Conservation (phyloP, 805 yeast species). For the Candida parachauliodes region DNA sequence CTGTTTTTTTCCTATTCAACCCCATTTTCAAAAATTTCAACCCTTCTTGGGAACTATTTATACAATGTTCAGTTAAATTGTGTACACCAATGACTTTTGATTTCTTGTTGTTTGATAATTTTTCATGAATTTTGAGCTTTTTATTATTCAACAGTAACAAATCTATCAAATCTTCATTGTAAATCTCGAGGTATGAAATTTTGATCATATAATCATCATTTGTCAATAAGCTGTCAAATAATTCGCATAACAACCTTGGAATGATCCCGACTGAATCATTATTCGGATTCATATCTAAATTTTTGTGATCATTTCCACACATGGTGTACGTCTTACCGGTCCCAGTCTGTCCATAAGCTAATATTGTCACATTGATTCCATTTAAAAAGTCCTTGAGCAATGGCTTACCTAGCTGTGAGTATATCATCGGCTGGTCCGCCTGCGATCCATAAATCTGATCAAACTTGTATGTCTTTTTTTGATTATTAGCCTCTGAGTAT, state of each 20-base stretch:
- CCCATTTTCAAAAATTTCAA: slow-evolving; percentile 55
- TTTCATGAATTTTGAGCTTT: slow-evolving; percentile 19
- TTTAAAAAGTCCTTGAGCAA: slow-evolving; percentile 61
- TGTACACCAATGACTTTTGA: slow-evolving; percentile 47
- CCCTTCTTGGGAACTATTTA: slow-evolving; percentile 55
- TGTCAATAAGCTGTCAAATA: slow-evolving; percentile 49
- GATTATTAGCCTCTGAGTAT: neutral
- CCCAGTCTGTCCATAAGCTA: slow-evolving; percentile 84
- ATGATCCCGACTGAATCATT: slow-evolving; percentile 51
- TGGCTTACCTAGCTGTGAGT: slow-evolving; percentile 68
- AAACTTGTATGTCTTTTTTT: slow-evolving; percentile 54
- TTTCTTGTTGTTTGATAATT: slow-evolving; percentile 36
- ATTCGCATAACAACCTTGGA: slow-evolving; percentile 41
- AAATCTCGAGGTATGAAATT: slow-evolving; percentile 79
- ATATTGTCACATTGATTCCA: slow-evolving; percentile 69
- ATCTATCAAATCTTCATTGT: slow-evolving; percentile 82
- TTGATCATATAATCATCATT: slow-evolving; percentile 60
- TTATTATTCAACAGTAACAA: slow-evolving; percentile 50
- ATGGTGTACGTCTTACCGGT: slow-evolving; percentile 81
- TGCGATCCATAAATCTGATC: slow-evolving; percentile 83
- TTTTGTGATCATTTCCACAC: slow-evolving; percentile 45
- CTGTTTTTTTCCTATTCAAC: slow-evolving; percentile 56
- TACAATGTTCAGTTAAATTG: slow-evolving; percentile 59
- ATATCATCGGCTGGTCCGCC: slow-evolving; percentile 67
- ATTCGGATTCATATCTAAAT: neutral